These are phyloP conservation scores for Onygenales sp. DNA, from an alignment of 2,329 filamentous ascomycete genomes.

Conservation along the genomic window DNA sequence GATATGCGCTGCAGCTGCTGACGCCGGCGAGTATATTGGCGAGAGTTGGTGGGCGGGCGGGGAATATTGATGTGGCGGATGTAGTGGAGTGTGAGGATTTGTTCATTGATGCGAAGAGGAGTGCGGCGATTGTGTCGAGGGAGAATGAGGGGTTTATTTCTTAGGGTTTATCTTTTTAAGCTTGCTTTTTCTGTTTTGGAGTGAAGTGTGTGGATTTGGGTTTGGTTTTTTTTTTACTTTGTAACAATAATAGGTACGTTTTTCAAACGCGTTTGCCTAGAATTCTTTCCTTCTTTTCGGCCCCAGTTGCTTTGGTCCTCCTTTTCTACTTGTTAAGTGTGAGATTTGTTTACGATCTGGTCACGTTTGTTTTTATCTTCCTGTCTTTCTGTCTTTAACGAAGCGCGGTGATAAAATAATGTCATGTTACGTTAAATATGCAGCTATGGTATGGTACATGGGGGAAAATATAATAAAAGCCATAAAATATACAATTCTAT, in stretches of 20 bases:
- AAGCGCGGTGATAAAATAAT: background rate
- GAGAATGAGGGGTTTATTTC: slow-evolving; percentile 56
- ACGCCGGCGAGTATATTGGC: slow-evolving; percentile 86
- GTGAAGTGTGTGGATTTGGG: background rate
- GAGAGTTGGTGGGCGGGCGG: slow-evolving; percentile 66
- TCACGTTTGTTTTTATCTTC: background rate
- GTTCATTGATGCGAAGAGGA: slow-evolving; percentile 73
- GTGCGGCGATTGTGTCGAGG: slow-evolving; percentile 60
- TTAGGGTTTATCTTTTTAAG: slow-evolving; percentile 27
- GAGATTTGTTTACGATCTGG: background rate
- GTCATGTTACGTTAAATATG: too few relatives aligned
- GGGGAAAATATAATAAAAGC: background rate
- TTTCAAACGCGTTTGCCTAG: background rate
- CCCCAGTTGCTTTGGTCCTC: background rate
- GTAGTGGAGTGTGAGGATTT: slow-evolving; percentile 74
- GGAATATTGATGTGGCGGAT: slow-evolving; percentile 64
- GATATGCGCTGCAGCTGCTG: slow-evolving; percentile 87
- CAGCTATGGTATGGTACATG: background rate
- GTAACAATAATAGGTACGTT: background rate
- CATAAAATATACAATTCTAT: background rate
- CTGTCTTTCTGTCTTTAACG: background rate
- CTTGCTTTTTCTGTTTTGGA: background rate
- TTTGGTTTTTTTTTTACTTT: background rate
- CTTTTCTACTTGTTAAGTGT: background rate
- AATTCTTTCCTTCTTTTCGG: background rate